Percentiles rank a stretch among this genome's conserved stretches.
Evolutionary conservation across 371 early-diverging fungal species (phyloP).

Genomic region (Batkoa obscura): DNA sequence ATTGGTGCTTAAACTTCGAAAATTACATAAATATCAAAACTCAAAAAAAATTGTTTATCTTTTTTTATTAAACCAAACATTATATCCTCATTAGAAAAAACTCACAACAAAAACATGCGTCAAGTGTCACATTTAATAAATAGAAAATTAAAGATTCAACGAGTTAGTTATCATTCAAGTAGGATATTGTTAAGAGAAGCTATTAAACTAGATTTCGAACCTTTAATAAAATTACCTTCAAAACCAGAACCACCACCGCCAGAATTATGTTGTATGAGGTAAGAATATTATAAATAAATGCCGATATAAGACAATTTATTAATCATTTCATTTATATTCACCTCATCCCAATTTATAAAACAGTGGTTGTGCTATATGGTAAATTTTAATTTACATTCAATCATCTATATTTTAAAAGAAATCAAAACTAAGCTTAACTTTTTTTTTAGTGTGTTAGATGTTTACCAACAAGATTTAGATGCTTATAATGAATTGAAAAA

Average conservation of each 20-base stretch:
- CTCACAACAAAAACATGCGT: too few species aligned
- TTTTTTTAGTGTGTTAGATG: neutral
- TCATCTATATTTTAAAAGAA: too few species aligned
- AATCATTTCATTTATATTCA: neutral
- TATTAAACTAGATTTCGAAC: too few species aligned
- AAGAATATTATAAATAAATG: neutral
- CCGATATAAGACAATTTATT: neutral
- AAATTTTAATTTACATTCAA: neutral
- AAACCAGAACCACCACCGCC: slow-evolving; percentile 2
- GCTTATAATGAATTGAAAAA: neutral
- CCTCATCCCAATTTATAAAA: neutral
- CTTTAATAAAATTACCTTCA: neutral
- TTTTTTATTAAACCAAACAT: too few species aligned
- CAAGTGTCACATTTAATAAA: too few species aligned
- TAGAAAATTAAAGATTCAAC: too few species aligned
- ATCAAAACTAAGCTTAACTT: neutral
- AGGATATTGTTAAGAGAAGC: too few species aligned
- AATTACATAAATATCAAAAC: too few species aligned
- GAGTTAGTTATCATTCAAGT: too few species aligned
- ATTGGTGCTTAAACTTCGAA: too few species aligned
- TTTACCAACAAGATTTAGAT: neutral
- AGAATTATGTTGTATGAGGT: neutral
- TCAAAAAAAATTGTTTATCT: too few species aligned
- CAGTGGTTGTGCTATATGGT: neutral
- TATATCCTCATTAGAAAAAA: too few species aligned